Evolutionary conservation across 2,329 filamentous ascomycete genomes (phyloP), one percentile per base, ranked within the genome.

Genomic region (Didymella pomorum): DNA sequence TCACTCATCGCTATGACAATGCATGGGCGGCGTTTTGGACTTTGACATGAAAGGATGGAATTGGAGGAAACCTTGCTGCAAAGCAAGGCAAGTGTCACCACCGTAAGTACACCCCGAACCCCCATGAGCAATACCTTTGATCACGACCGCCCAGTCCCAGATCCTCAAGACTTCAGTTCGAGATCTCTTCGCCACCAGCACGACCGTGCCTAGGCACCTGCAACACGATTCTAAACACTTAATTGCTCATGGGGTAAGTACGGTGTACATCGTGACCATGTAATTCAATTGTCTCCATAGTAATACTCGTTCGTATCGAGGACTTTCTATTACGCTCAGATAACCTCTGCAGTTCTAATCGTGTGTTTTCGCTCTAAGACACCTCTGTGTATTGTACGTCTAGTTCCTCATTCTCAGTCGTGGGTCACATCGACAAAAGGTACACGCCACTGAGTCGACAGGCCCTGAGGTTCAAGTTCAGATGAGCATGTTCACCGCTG

Each of bases 121-220:
- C 26, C 16, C 8, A 39, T 28, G 26, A 42, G 52, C 52, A 33
- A 48, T 54, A 42, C 52, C 45, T 49, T 41, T 55, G 52, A 55
- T 55, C 52, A 12, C 52, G 28, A 49, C 52, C 28, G 20, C 52
- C 52, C 52, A 55, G 39, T 55, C 52, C 52, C 52, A 55, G 52
- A 26, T 43, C 35, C 35, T n/a, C 16, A 35, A 35, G 31, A 35
- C 31, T 35, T 35, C 31, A n/a, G 14, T 35, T 35, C 31, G 31
- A 35, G 31, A 35, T 35, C 31, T 35, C 16, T 28, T 8, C 6
- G 9, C 18, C 31, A 16, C 31, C 31, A 5, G 31, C 14, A 3
- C 14, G 16, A 35, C 31, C 3, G 31, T 14, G 6, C 5, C 31
- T 16, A 8, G 31, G 31, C 31, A 16, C 31, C 31, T 35, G 31